These are phyloP conservation scores for Amanita brunnescens DNA, from an alignment of 768 basidiomycete genomes.

Conservation along the genomic window DNA sequence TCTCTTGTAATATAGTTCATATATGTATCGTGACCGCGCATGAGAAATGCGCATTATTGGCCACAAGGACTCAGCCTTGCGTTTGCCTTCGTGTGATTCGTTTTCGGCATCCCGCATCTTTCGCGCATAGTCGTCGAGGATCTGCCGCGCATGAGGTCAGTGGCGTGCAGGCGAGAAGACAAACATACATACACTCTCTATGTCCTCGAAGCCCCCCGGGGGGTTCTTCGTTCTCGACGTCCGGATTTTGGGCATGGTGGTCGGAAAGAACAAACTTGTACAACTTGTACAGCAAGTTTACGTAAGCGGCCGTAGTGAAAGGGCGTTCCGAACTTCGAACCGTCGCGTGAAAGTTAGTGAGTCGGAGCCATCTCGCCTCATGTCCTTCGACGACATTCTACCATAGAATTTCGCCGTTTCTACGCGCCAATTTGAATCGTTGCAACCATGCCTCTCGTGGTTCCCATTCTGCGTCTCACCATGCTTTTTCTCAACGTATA, in stretches of 20 bases:
- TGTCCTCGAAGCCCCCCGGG: slow-evolving; percentile 94
- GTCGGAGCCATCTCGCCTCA: neutral
- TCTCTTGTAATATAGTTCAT: slow-evolving; percentile 97
- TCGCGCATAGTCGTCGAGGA: slow-evolving; percentile 96
- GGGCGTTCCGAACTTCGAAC: neutral
- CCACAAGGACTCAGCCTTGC: slow-evolving; percentile 88
- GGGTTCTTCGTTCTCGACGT: slow-evolving; percentile 90
- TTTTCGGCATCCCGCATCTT: slow-evolving; percentile 99
- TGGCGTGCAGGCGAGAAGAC: neutral
- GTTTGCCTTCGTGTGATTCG: slow-evolving; percentile 97
- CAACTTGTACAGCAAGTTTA: slow-evolving; percentile 8
- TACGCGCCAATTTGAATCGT: neutral
- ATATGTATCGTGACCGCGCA: slow-evolving; percentile 92
- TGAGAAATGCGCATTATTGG: slow-evolving; percentile 98
- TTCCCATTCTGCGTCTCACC: slow-evolving; percentile 57
- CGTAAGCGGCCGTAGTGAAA: slow-evolving; percentile 8
- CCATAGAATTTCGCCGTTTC: neutral
- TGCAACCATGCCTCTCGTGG: slow-evolving; percentile 52
- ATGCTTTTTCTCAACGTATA: slow-evolving; percentile 76
- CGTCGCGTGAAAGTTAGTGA: neutral
- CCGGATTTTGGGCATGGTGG: slow-evolving; percentile 85
- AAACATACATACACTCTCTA: slow-evolving; percentile 55
- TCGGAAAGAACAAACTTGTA: slow-evolving; percentile 4
- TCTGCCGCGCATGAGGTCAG: slow-evolving; percentile 32
- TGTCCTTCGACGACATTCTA: neutral